These are phyloP conservation scores for Talaromyces marneffei DNA, from an alignment of 2,329 filamentous ascomycete species.

Conservation along the genomic window DNA sequence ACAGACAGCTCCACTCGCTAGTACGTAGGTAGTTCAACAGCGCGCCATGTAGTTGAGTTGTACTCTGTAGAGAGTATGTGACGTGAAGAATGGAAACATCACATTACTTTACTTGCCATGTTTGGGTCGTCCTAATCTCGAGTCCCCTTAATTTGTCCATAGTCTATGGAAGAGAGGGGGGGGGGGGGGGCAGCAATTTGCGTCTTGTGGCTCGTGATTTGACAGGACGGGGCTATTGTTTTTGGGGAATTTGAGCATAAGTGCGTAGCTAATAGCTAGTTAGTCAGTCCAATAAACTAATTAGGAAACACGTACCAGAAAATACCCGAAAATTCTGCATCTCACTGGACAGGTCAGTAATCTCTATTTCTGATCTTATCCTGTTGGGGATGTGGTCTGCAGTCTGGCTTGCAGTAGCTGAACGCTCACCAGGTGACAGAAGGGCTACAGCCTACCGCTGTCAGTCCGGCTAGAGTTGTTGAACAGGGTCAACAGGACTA, in stretches of 20 bases:
- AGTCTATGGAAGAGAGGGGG: neutral
- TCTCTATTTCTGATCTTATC: slow-evolving; percentile 5
- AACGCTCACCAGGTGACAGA: slow-evolving; percentile 17
- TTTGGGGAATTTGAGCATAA: neutral
- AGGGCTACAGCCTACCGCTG: slow-evolving; percentile 22
- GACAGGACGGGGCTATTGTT: slow-evolving; percentile 9
- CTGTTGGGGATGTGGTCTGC: slow-evolving; percentile 16
- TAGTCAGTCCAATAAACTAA: neutral
- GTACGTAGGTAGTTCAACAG: neutral
- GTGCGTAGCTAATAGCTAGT: neutral
- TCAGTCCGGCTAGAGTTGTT: slow-evolving; percentile 22
- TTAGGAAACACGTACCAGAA: neutral
- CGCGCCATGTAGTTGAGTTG: neutral
- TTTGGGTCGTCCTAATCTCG: slow-evolving; percentile 2
- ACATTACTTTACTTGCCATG: slow-evolving; percentile 1
- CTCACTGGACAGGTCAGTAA: neutral
- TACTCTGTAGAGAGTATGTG: neutral
- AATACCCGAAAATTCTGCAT: neutral
- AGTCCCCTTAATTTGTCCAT: neutral
- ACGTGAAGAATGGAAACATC: slow-evolving; percentile 11
- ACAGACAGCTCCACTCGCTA: slow-evolving; percentile 13
- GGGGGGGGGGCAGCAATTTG: neutral
- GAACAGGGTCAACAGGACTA: neutral
- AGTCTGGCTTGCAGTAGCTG: slow-evolving; percentile 30
- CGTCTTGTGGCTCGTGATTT: neutral